Conservation (phyloP, 148 eudicot genomes). For the Cornus controversa region DNA sequence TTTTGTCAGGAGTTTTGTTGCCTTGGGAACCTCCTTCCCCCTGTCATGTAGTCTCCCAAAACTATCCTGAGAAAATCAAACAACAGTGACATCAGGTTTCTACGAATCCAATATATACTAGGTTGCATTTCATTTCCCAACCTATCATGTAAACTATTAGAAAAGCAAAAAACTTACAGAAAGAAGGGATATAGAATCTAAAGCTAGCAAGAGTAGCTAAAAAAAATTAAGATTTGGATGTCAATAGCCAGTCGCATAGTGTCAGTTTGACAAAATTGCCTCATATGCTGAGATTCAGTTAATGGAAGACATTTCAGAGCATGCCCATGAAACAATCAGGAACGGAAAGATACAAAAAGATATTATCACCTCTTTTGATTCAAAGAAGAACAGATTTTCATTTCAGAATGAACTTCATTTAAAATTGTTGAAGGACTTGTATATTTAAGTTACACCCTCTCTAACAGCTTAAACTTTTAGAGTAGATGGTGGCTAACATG, state of each 20-base stretch:
- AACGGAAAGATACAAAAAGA: too few species aligned
- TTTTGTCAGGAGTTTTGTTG: constrained; percentile 67
- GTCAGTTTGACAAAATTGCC: not conserved
- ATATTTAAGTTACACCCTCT: too few species aligned
- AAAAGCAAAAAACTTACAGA: not conserved
- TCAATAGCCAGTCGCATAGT: not conserved
- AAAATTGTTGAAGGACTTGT: too few species aligned
- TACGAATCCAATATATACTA: not conserved
- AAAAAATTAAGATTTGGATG: not conserved
- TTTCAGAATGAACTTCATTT: too few species aligned
- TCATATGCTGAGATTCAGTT: too few species aligned
- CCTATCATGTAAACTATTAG: not conserved
- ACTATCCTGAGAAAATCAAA: constrained; percentile 64
- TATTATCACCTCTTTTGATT: too few species aligned
- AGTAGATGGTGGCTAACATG: too few species aligned
- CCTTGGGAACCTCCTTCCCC: constrained; percentile 76
- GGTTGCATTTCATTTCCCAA: too few species aligned
- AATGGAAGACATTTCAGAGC: too few species aligned
- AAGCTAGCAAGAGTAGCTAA: constrained; percentile 1
- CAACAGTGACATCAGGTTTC: constrained; percentile 19
- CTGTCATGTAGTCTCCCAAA: constrained; percentile 90
- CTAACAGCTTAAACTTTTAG: too few species aligned
- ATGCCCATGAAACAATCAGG: too few species aligned
- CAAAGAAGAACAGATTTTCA: too few species aligned
- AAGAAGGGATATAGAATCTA: not conserved